Evolutionary conservation across 257 asterid genomes (phyloP).

Genomic region (Solanum arcanum): DNA sequence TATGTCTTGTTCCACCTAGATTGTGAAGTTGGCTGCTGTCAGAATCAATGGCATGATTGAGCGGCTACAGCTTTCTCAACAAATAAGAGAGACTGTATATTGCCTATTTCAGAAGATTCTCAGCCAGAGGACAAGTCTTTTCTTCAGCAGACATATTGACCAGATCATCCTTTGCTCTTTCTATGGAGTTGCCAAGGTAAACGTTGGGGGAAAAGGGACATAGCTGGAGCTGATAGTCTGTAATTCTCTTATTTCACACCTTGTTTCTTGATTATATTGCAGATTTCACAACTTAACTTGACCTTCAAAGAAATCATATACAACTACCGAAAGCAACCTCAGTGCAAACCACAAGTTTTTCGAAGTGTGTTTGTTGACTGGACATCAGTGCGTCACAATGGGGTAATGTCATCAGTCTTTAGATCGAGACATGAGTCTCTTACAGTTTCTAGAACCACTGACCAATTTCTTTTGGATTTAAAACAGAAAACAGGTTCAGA

Average conservation of each 20-base stretch:
- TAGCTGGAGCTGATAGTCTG: background rate
- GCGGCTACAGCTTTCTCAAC: slow-evolving; percentile 83
- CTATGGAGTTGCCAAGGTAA: slow-evolving; percentile 96
- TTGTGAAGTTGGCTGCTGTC: slow-evolving; percentile 91
- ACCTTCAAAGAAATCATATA: slow-evolving; percentile 32
- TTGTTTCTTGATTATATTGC: slow-evolving; percentile 18
- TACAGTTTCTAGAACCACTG: background rate
- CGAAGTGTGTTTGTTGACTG: slow-evolving; percentile 36
- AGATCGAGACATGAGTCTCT: background rate
- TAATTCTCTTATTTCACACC: background rate
- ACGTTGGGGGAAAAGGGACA: background rate
- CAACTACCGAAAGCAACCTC: slow-evolving; percentile 39
- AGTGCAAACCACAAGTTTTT: slow-evolving; percentile 38
- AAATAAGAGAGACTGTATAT: slow-evolving; percentile 69
- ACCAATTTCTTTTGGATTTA: slow-evolving; percentile 2
- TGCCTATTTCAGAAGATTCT: slow-evolving; percentile 89
- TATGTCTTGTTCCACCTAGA: slow-evolving; percentile 22
- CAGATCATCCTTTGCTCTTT: slow-evolving; percentile 95
- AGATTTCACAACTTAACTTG: slow-evolving; percentile 55
- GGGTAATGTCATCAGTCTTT: slow-evolving; percentile 26
- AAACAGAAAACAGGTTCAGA: slow-evolving; percentile 76
- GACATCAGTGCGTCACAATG: slow-evolving; percentile 20
- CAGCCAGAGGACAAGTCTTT: slow-evolving; percentile 56
- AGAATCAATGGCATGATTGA: slow-evolving; percentile 97
- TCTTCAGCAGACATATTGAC: slow-evolving; percentile 87